Evolutionary conservation across 2,329 filamentous ascomycete species (phyloP), one percentile per base, ranked within the genome.

Genomic region (Boeremia exigua): DNA sequence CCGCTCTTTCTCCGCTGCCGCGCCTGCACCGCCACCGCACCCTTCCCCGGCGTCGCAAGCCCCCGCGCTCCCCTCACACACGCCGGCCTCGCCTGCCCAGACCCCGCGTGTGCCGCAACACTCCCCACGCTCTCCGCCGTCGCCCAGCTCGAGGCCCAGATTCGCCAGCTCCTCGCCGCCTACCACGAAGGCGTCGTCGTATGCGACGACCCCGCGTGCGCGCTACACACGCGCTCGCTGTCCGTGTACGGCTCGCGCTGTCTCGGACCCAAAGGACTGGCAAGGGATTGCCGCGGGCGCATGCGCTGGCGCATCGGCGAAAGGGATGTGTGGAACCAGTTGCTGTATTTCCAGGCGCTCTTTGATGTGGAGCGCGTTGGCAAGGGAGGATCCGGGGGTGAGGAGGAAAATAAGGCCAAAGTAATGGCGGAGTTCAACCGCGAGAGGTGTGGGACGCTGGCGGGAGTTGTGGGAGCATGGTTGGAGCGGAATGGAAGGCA

Each of bases 121-220:
- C 84, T 97, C 38, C 75, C 87, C 1, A 89, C 86, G 5, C 79
- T 97, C 10, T 89, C 87, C 8, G 79, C 98, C 43, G 85, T 96
- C 9, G 90, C 93, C 1, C 95, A 99, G 75, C 81, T 98, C 5
- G 95, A 99, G 73, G 83, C 86, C 50, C 89, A 94, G 56, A 88
- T 98, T 63, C 88, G 95, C 43, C 80, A 84, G 30, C 86, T 92
- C 66, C 90, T 91, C 6, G 83, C 90, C 9, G 85, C 86, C 43
- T 99, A 99, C 81, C 98, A 99, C 76, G 90, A 96, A 70, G 92
- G 88, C 57, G 96, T 91, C 88, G 85, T 99, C 6, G 82, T 91
- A 34, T 99, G 95, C 75, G 90, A 96, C 74, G 95, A 99, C 74
- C 80, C 90, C 2, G 87, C 90, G 30, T 99, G 95, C 75, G 90